phyloP scores from a whole-genome alignment of 2,329 filamentous ascomycete species.

The Calonectria leucothoes region DNA sequence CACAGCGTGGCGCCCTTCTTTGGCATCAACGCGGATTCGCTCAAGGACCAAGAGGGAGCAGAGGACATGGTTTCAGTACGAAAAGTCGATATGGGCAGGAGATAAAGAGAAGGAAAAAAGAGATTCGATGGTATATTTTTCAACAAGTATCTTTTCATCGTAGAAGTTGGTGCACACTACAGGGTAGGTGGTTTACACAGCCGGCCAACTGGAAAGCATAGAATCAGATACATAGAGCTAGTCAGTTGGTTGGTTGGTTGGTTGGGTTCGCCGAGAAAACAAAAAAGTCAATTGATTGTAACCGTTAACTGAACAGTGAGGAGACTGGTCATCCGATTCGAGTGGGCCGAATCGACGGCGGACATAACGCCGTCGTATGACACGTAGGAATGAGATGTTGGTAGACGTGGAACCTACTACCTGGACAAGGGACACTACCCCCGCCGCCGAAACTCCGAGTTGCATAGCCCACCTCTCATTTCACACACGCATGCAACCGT shows the following conservation, averaged over 20 bases:
- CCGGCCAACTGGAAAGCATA: background rate
- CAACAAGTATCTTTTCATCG: background rate
- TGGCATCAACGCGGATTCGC: slow-evolving; percentile 40
- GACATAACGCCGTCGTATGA: slow-evolving; percentile 6
- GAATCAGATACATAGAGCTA: background rate
- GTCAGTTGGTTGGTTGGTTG: too few species aligned
- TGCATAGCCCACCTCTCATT: slow-evolving; percentile 23
- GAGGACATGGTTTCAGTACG: slow-evolving; percentile 64
- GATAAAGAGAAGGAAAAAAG: slow-evolving; percentile 37
- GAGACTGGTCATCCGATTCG: background rate
- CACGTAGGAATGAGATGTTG: slow-evolving; percentile 1
- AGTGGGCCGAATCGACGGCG: background rate
- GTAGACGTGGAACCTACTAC: slow-evolving; percentile 3
- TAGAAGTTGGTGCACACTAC: background rate
- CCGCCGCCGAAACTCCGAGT: background rate
- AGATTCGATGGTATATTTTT: background rate
- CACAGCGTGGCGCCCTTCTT: slow-evolving; percentile 78
- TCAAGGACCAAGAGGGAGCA: slow-evolving; percentile 41
- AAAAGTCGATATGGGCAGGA: slow-evolving; percentile 64
- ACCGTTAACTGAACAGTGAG: background rate
- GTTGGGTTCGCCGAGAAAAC: background rate
- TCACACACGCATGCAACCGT: background rate
- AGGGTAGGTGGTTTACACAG: slow-evolving; percentile 10
- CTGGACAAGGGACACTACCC: background rate
- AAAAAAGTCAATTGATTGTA: slow-evolving; percentile 14